Evolutionary conservation across 805 yeast species (phyloP), one percentile per base, ranked within the genome.

Genomic region (Torulaspora quercuum): DNA sequence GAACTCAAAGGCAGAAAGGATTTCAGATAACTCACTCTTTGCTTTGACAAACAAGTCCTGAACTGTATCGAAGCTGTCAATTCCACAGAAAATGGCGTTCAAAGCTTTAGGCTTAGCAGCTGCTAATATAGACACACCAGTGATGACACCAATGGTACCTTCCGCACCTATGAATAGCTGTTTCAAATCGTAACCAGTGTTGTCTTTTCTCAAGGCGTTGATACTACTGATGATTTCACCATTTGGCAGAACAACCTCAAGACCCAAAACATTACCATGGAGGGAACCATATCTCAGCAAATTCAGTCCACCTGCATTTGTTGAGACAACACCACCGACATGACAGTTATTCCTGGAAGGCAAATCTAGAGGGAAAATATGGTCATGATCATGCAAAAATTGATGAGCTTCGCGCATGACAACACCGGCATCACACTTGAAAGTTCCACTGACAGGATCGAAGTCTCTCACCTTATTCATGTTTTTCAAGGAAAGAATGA

Each of bases 281-380:
- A 86, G 72, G 4, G 90, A 82, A 4, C 95, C 95, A 59, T 84
- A 86, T 51, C 92, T 70, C 41, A 86, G 65, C 37, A 86, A 70
- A 53, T 95, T 69, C 49, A 87, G 70, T 2, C 95, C 95, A 51
- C 95, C 95, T 6, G 95, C 95, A 56, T 86, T 86, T 13, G 95
- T 84, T 13, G 95, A 90, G 33, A 84, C 87, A 40, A 78, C 82
- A 44, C 95, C 95, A 45, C 95, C 95, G 43, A 87, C 78, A 49
- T 82, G 90, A 60, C 95, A 87, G 5, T 92, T 83, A 17, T 95
- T 95, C 65, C 87, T 86, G 21, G 95, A 95, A 42, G 95, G 95
- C 43, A 86, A 67, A 58, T 86, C 95, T 35, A 86, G 69, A 16
- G 95, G 95, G 70, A 85, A 87, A 40, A 86, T 82, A 61, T 80